Evolutionary conservation across 768 basidiomycete genomes (phyloP).

Genomic region (Fomitopsis pulvina): DNA sequence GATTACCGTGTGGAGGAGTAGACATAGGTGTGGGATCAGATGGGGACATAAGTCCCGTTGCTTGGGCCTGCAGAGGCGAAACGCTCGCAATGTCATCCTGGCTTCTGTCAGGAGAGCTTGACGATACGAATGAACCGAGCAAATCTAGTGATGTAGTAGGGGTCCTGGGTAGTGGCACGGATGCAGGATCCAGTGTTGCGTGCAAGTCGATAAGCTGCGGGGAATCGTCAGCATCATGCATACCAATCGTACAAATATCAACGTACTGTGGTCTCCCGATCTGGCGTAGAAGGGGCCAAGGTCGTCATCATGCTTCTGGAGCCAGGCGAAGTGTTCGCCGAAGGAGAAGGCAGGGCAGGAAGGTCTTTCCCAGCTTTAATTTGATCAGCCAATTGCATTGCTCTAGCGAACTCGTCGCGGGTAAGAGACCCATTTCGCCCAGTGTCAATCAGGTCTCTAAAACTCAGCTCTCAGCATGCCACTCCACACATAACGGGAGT

Average conservation of each 20-base stretch:
- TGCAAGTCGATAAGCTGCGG: not conserved
- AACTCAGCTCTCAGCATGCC: not conserved
- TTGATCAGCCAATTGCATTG: slow-evolving; percentile 16
- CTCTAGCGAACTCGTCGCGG: slow-evolving; percentile 12
- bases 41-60: not conserved
- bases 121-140: not conserved
- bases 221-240: no score
- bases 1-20: not conserved
- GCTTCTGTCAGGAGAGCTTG: not conserved
- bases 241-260: no score
- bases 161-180: not conserved
- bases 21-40: not conserved
- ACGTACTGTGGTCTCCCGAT: not conserved
- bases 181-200: not conserved
- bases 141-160: not conserved
- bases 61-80: not conserved
- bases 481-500: not conserved
- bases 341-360: slow-evolving; percentile 9
- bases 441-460: slow-evolving; percentile 13
- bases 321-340: slow-evolving; percentile 1
- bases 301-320: not conserved
- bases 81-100: not conserved
- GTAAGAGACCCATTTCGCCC: slow-evolving; percentile 12
- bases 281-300: not conserved
- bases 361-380: slow-evolving; percentile 14